Evolutionary conservation across 2,329 filamentous ascomycete species (phyloP), one percentile per base, ranked within the genome.

Genomic region (Neurospora sp.): DNA sequence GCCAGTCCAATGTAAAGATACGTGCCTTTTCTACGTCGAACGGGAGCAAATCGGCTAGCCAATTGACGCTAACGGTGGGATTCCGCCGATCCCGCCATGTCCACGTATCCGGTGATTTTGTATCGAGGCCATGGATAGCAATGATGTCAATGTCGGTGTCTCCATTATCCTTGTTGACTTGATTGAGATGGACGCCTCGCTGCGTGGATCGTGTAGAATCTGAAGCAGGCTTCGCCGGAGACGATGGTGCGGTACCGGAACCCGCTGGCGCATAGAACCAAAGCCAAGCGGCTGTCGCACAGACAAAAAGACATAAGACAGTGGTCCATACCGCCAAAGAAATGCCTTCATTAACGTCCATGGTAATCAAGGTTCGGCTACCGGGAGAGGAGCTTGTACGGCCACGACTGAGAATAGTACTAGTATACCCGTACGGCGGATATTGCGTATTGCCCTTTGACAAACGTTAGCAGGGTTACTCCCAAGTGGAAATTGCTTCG

Each of bases 1-100:
- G 75, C 76, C 75, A 78, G 73, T 78, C 74, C 69, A 73, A 76
- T 4, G 73, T 78, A 67, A 78, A 77, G 67, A 78, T 78, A 0
- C 75, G 75, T 8, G 74, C 75, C 11, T 33, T 8, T 19, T 19
- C 19, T 19, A 19, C 19, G 19, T 19, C 19, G 19, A 19, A 1
- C 19, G 19, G 75, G 52, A 78, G 77, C 76, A 78, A 77, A 66
- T 75, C 68, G n/a, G 62, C 58, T 38, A 78, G 73, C 76, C 76
- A 78, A 69, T 77, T 77, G 19, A 76, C 74, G 33, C n/a, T 36
- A 23, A 11, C n/a, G 13, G 40, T 39, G 23, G 67, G 66, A 67
- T 68, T 11, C 39, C 7, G 10, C 62, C 11, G 38, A 66, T 68
- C 38, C 28, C 70, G 70, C 73, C 73, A 76, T 62, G 67, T 73